Percentiles rank a stretch among this genome's conserved stretches.
phyloP scores from a whole-genome alignment of 2,329 filamentous ascomycete genomes.

The Sporothrix brunneoviolacea region DNA sequence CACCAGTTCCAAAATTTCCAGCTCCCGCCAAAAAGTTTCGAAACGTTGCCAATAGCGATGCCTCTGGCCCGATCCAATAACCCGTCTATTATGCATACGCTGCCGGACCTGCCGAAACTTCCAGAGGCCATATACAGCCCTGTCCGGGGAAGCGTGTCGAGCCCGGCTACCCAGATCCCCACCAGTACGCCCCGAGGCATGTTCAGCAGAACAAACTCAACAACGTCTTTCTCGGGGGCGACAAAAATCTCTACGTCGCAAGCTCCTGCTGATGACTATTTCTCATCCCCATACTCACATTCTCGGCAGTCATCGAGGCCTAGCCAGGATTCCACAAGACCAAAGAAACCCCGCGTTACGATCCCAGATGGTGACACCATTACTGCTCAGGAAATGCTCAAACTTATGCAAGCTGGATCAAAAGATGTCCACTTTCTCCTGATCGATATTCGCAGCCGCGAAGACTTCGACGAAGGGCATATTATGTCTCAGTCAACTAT shows the following conservation, averaged over 20 bases:
- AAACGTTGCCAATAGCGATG: not conserved
- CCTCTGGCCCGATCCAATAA: not conserved
- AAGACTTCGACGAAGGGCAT: slow-evolving; percentile 81
- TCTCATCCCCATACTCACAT: slow-evolving; percentile 16
- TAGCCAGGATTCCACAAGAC: slow-evolving; percentile 21
- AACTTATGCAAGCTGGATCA: slow-evolving; percentile 54
- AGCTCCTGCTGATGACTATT: slow-evolving; percentile 27
- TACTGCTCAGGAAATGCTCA: slow-evolving; percentile 61
- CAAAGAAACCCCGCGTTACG: slow-evolving; percentile 35
- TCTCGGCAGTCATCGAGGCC: slow-evolving; percentile 22
- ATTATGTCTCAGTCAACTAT: slow-evolving; percentile 78
- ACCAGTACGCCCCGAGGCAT: slow-evolving; percentile 58
- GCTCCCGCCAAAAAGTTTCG: slow-evolving; percentile 3
- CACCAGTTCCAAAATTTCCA: slow-evolving; percentile 12
- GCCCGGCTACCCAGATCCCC: slow-evolving; percentile 57
- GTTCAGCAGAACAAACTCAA: slow-evolving; percentile 54
- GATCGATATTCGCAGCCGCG: slow-evolving; percentile 76
- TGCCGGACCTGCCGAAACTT: slow-evolving; percentile 57
- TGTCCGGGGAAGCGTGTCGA: slow-evolving; percentile 63
- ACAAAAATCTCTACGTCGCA: slow-evolving; percentile 17
- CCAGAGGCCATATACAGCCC: slow-evolving; percentile 74
- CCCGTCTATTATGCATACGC: slow-evolving; percentile 15
- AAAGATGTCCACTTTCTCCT: slow-evolving; percentile 61
- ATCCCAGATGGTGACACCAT: slow-evolving; percentile 53
- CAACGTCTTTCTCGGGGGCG: slow-evolving; percentile 29